A percentile compares a stretch with the other conserved stretches of the same genome.
Evolutionary conservation across 2,329 filamentous ascomycete species (phyloP).

Genomic region (Cladophialophora exuberans): DNA sequence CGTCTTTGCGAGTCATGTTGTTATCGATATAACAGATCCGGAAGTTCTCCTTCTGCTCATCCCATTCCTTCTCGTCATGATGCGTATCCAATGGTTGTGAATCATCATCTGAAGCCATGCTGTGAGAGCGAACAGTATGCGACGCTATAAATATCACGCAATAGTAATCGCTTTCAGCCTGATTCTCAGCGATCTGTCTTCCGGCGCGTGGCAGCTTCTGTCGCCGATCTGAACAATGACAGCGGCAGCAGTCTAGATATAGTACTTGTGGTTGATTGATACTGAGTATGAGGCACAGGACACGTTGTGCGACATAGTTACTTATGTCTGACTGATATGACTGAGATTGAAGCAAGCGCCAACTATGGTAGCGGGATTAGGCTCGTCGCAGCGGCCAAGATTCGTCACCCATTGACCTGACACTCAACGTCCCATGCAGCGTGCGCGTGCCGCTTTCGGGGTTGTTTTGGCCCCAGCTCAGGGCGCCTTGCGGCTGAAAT

Average conservation of each 20-base stretch:
- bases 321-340: slow-evolving; percentile 6
- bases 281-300: background rate
- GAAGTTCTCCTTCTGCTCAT: slow-evolving; percentile 31
- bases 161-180: slow-evolving; percentile 14
- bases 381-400: too few species aligned
- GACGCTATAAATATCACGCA: background rate
- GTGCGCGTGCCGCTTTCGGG: background rate
- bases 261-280: background rate
- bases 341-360: slow-evolving; percentile 14
- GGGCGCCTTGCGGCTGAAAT: slow-evolving; percentile 16
- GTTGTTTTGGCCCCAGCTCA: slow-evolving; percentile 9
- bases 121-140: background rate
- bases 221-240: background rate
- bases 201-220: background rate
- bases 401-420: background rate
- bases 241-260: background rate
- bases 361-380: too few species aligned
- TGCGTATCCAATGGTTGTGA: slow-evolving; percentile 22
- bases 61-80: slow-evolving; percentile 34
- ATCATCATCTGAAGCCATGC: slow-evolving; percentile 30
- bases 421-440: background rate
- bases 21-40: slow-evolving; percentile 30
- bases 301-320: slow-evolving; percentile 1
- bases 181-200: slow-evolving; percentile 18
- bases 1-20: slow-evolving; percentile 32